phyloP scores from a whole-genome alignment of 192 early-diverging fungal genomes.

The Helicostylum pulchrum region DNA sequence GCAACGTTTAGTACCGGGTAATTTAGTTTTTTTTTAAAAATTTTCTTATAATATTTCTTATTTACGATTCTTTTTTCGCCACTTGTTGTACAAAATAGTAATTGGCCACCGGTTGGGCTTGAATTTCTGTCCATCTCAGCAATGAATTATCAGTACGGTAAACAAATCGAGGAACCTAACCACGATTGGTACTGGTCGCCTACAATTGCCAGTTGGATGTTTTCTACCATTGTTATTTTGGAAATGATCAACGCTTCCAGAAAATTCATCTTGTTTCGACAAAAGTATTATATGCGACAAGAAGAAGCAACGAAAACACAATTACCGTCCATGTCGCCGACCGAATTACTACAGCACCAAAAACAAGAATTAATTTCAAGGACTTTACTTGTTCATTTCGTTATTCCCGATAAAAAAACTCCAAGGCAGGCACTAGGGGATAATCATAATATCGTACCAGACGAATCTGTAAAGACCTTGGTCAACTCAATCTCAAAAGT shows the following conservation, averaged over 20 bases:
- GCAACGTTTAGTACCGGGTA: constrained; percentile 34
- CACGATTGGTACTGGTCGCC: constrained; percentile 61
- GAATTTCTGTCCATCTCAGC: constrained; percentile 37
- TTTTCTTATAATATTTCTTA: neutral
- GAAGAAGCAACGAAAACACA: neutral
- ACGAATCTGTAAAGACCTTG: too few species aligned
- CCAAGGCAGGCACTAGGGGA: neutral
- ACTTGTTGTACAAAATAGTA: constrained; percentile 14
- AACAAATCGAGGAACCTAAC: constrained; percentile 25
- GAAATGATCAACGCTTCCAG: constrained; percentile 52
- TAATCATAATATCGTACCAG: neutral
- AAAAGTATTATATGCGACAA: constrained; percentile 45
- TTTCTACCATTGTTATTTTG: constrained; percentile 50
- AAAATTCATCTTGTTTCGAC: constrained; percentile 44
- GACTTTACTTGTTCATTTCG: constrained; percentile 8
- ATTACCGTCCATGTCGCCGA: neutral
- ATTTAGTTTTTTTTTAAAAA: neutral
- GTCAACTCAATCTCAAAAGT: neutral
- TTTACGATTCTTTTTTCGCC: neutral
- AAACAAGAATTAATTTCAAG: constrained; percentile 5
- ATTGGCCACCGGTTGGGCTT: constrained; percentile 34
- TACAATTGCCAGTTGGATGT: constrained; percentile 55
- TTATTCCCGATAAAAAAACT: neutral
- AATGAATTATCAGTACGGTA: constrained; percentile 31
- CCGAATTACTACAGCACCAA: neutral